Base-by-base conservation (phyloP, 345 rosid genomes). In the Triadica sebifera region DNA sequence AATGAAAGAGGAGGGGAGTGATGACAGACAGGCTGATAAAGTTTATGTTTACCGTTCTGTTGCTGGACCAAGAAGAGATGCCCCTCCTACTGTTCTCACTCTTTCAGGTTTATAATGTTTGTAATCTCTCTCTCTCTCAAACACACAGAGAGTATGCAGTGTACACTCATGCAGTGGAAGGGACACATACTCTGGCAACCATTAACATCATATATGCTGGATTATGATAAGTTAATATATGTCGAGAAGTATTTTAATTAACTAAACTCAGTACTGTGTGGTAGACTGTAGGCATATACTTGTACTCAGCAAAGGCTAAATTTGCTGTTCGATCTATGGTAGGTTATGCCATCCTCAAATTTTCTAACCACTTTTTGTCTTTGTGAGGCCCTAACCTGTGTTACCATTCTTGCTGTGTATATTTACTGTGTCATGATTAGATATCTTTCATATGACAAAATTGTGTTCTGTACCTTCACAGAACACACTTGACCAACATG, bases 11-110 rank as follows among this genome's bases (percentile, higher is more conserved):
- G 87, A 87, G 43, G 88, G 86, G 57, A 89, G 89, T 49, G 85
- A 84, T 65, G 89, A 83, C 46, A 55, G 78, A 61, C 86, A 80
- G 52, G 86, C 85, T 38, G 85, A 86, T 73, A 87, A 86, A 78
- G 91, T 89, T 16, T 89, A 87, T 47, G 82, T 87, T 39, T 89
- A 89, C 70, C 89, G 93, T 7, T 80, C 93, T 19, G 84, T 89
- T 80, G 90, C 88, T 6, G 93, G 93, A 70, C 89, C 91, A 19
- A 81, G 93, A 77, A 83, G 83, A 77, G 93, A 89, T 75, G 88
- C 93, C 62, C 93, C 93, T 4, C 82, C 91, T 9, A 86, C 86
- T 69, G 91, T 89, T 34, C 84, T 82, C 65, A 87, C 87, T 69
- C 83, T 89, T 65, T 87, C 82, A 73, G 67, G 65, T 70, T 19